Evolutionary conservation across 2,329 filamentous ascomycete species (phyloP).

Genomic region (Decorospora gaudefroyi): DNA sequence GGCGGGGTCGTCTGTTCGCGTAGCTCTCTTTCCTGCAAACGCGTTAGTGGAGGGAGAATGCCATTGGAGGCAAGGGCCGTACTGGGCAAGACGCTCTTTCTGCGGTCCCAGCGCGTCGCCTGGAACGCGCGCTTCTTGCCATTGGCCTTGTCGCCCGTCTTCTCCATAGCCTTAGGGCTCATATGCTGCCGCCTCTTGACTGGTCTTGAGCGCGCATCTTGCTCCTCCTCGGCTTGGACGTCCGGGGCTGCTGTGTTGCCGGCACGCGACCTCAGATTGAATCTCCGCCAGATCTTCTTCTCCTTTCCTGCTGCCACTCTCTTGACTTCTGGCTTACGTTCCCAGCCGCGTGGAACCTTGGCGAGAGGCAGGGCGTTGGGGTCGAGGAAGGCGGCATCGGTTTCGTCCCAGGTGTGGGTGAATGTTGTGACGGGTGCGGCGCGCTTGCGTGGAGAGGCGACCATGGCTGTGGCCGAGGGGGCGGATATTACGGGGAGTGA

Average conservation of each 20-base stretch:
- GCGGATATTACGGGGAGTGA: constrained; percentile 12
- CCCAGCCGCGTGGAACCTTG: constrained; percentile 55
- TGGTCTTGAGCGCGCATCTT: constrained; percentile 47
- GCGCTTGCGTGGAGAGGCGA: constrained; percentile 39
- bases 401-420: constrained; percentile 48
- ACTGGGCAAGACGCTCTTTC: constrained; percentile 45
- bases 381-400: constrained; percentile 50
- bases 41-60: constrained; percentile 16
- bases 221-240: constrained; percentile 26
- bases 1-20: constrained; percentile 2
- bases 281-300: constrained; percentile 56
- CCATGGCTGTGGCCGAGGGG: constrained; percentile 26
- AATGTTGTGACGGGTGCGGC: constrained; percentile 32
- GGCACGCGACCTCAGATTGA: constrained; percentile 39
- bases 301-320: constrained; percentile 44
- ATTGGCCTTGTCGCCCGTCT: constrained; percentile 22
- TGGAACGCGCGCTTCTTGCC: constrained; percentile 41
- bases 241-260: constrained; percentile 20
- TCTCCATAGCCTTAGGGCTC: constrained; percentile 42
- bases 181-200: constrained; percentile 53
- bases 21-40: constrained; percentile 34
- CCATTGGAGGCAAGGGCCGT: constrained; percentile 6
- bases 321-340: constrained; percentile 53
- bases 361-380: constrained; percentile 49
- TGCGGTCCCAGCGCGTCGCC: constrained; percentile 45